Conservation (phyloP, 768 basidiomycete species). For the Cubamyces lactineus region DNA sequence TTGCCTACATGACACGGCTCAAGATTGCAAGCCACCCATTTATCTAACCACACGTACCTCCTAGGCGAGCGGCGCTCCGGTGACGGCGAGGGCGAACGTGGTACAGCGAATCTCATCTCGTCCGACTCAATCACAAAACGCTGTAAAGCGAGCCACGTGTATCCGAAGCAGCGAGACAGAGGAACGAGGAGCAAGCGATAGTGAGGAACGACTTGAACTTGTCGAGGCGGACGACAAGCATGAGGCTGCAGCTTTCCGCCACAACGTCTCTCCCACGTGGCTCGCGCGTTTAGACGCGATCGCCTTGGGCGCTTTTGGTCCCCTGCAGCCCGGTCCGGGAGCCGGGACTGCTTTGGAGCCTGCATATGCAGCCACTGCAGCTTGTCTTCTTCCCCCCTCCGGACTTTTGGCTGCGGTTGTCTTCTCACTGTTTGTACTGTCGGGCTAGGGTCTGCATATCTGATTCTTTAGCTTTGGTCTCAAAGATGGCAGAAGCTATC, state of each 20-base stretch:
- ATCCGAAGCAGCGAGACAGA: too few species aligned
- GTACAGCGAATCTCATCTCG: slow-evolving; percentile 57
- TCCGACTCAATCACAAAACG: background rate
- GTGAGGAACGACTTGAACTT: background rate
- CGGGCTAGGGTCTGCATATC: too few species aligned
- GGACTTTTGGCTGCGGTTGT: background rate
- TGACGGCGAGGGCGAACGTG: slow-evolving; percentile 54
- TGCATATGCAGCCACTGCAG: background rate
- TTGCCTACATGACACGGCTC: slow-evolving; percentile 18
- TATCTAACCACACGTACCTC: slow-evolving; percentile 33
- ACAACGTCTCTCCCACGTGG: slow-evolving; percentile 11
- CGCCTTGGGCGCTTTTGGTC: background rate
- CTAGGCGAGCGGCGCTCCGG: slow-evolving; percentile 38
- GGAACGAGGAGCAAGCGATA: background rate
- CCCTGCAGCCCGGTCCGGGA: background rate
- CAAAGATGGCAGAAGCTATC: background rate
- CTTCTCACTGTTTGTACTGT: background rate
- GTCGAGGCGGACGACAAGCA: background rate
- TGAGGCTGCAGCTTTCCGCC: slow-evolving; percentile 2
- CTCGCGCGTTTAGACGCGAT: background rate
- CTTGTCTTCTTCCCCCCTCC: background rate
- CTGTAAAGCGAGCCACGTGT: too few species aligned
- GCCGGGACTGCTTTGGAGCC: background rate
- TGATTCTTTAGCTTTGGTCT: too few species aligned
- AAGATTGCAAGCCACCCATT: background rate